Conservation (phyloP, 1,139 yeast species). For the Petasospora fabianii region DNA sequence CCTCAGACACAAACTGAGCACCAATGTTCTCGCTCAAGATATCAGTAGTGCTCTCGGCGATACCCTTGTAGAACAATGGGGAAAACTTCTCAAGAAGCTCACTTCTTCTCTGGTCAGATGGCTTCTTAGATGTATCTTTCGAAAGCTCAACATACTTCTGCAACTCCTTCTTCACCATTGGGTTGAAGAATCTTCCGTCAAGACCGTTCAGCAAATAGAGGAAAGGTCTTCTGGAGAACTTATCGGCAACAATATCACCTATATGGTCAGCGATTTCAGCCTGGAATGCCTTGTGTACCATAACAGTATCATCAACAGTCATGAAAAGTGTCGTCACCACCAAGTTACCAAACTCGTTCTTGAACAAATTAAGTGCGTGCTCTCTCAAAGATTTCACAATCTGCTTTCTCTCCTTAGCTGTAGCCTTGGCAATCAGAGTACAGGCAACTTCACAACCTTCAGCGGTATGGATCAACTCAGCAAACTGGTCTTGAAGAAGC, state of each 20-base stretch:
- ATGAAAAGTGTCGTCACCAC: slow-evolving; percentile 77
- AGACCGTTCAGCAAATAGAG: slow-evolving; percentile 76
- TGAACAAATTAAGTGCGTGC: slow-evolving; percentile 69
- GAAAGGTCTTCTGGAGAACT: slow-evolving; percentile 86
- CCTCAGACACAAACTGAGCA: slow-evolving; percentile 77
- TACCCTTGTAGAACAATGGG: slow-evolving; percentile 58
- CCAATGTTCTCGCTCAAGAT: slow-evolving; percentile 72
- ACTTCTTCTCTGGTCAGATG: slow-evolving; percentile 66
- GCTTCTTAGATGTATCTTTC: slow-evolving; percentile 77
- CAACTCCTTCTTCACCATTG: slow-evolving; percentile 59
- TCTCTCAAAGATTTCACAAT: slow-evolving; percentile 69
- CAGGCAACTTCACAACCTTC: slow-evolving; percentile 94
- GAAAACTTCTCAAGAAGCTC: slow-evolving; percentile 67
- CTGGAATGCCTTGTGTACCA: slow-evolving; percentile 68
- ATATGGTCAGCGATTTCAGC: slow-evolving; percentile 56
- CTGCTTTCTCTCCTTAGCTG: slow-evolving; percentile 87
- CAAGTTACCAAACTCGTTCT: slow-evolving; percentile 81
- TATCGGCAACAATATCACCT: slow-evolving; percentile 59
- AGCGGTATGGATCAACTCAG: slow-evolving; percentile 91
- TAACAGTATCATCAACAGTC: slow-evolving; percentile 92
- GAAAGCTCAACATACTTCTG: slow-evolving; percentile 62
- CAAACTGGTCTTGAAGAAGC: slow-evolving; percentile 79
- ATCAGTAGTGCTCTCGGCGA: slow-evolving; percentile 44
- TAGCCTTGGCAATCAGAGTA: slow-evolving; percentile 72
- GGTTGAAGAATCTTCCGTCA: slow-evolving; percentile 80